Evolutionary conservation across 2,329 filamentous ascomycete genomes (phyloP), one percentile per base, ranked within the genome.

Genomic region (Exophiala calicioides): DNA sequence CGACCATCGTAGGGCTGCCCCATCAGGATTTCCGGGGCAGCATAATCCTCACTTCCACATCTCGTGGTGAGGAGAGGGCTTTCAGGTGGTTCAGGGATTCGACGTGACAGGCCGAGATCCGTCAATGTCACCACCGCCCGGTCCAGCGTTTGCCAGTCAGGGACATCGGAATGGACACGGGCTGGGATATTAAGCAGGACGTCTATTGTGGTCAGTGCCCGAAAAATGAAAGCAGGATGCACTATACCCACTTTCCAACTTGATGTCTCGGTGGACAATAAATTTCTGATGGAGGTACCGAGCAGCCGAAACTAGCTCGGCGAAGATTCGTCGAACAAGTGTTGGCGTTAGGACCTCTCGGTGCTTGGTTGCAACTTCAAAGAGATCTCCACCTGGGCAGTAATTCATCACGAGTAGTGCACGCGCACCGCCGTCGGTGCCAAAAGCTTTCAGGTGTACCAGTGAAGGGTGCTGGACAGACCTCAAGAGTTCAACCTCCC

Each of bases 181-280:
- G 80, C 73, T 0, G 86, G 81, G 36, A 95, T 76, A 63, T 95
- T 97, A 60, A 97, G 86, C 21, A 98, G 82, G 31, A 96, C 88
- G 66, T 97, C 89, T 94, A 62, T 19, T 44, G 33, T 21, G 19
- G 35, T 52, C 42, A 59, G 65, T 35, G 59, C 18, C 2, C 10
- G 29, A 27, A 15, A 8, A 34, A 26, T 15, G 26, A 6, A 12
- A 31, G 21, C 18, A 15, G 27, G 16, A 7, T 39, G 21, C 16
- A 9, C 15, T 54, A 56, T 51, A 76, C 84, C 70, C 78, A 93
- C 88, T 98, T 75, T 98, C 93, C 49, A 98, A 83, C 71, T 98
- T 98, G 68, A 98, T 94, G 67, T 98, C 93, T 50, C 93, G 83
- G 65, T 98, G 93, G 43, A 97, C 91, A 63, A 98, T 95, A 58